These are phyloP conservation scores for Nicotiana paniculata DNA, from an alignment of 257 asterid genomes.

Conservation along the genomic window DNA sequence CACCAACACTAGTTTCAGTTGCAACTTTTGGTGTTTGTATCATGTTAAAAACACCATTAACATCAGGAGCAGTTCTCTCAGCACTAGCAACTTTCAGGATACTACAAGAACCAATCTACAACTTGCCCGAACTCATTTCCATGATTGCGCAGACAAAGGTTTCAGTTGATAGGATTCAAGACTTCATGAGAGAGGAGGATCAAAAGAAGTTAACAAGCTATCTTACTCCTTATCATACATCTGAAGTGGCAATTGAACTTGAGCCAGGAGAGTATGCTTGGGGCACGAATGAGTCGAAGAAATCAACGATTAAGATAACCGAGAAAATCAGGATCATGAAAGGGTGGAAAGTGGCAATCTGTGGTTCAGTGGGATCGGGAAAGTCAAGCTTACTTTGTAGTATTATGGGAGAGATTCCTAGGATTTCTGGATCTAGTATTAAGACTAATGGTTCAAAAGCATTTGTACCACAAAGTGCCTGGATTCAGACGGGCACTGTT, in stretches of 20 bases:
- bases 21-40: conserved; percentile 69
- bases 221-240: conserved; percentile 11
- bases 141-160: conserved; percentile 81
- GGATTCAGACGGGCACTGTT: conserved; percentile 86
- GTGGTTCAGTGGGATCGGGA: conserved; percentile 87
- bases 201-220: conserved; percentile 29
- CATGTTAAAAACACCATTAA: conserved; percentile 49
- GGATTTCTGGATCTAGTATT: conserved; percentile 50
- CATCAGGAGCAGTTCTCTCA: conserved; percentile 72
- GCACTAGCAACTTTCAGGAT: conserved; percentile 83
- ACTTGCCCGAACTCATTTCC: conserved; percentile 74
- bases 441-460: conserved; percentile 65
- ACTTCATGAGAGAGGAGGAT: conserved; percentile 47
- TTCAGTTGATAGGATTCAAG: conserved; percentile 54
- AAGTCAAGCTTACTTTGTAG: conserved; percentile 70
- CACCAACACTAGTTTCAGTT: conserved; percentile 77
- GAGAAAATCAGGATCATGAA: conserved; percentile 39
- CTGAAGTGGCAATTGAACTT: conserved; percentile 53
- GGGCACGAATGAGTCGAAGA: conserved; percentile 36
- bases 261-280: conserved; percentile 67
- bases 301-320: conserved; percentile 42
- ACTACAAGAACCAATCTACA: conserved; percentile 86
- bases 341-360: conserved; percentile 67
- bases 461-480: conserved; percentile 76
- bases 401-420: conserved; percentile 69